Percentiles rank a stretch among this genome's conserved stretches.
Evolutionary conservation across 345 rosid species (phyloP).

Genomic region (Geranium rotundifolium): DNA sequence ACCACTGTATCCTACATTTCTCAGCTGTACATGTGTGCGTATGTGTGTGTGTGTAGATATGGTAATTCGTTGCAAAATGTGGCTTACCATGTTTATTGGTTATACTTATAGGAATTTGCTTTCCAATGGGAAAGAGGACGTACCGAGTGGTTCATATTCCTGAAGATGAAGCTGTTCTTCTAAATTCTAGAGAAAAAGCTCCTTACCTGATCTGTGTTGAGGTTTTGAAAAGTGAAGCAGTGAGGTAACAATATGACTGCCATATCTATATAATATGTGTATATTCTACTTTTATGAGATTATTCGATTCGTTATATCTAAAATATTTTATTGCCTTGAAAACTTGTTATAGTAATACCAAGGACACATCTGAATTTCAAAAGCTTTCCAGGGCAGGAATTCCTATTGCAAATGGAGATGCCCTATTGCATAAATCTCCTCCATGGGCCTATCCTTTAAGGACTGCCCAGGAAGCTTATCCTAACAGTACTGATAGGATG

Average conservation of each 20-base stretch:
- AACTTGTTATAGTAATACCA: conserved; percentile 44
- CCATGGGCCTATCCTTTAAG: conserved; percentile 99
- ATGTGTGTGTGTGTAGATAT: neutral
- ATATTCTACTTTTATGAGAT: too few relatives aligned
- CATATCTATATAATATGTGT: neutral
- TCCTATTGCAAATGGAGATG: conserved; percentile 98
- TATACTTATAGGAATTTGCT: conserved; percentile 69
- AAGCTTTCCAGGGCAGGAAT: conserved; percentile 95
- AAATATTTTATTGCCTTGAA: conserved; percentile 3
- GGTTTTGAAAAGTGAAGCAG: conserved; percentile 75
- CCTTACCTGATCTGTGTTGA: conserved; percentile 88
- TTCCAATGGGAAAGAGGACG: conserved; percentile 95
- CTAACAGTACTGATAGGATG: conserved; percentile 95
- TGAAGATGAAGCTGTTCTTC: conserved; percentile 92
- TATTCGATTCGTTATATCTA: conserved; percentile 9
- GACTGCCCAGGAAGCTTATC: conserved; percentile 92
- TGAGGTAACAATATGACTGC: conserved; percentile 37
- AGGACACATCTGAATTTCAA: conserved; percentile 60
- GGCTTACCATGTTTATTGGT: conserved; percentile 10
- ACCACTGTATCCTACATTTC: too few relatives aligned
- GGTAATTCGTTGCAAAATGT: conserved; percentile 1
- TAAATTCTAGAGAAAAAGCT: conserved; percentile 99
- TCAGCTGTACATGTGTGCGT: neutral
- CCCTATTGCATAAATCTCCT: conserved; percentile 87
- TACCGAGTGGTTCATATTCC: conserved; percentile 94